Evolutionary conservation across 805 yeast genomes (phyloP).

Genomic region (Pichia pseudocactophila): DNA sequence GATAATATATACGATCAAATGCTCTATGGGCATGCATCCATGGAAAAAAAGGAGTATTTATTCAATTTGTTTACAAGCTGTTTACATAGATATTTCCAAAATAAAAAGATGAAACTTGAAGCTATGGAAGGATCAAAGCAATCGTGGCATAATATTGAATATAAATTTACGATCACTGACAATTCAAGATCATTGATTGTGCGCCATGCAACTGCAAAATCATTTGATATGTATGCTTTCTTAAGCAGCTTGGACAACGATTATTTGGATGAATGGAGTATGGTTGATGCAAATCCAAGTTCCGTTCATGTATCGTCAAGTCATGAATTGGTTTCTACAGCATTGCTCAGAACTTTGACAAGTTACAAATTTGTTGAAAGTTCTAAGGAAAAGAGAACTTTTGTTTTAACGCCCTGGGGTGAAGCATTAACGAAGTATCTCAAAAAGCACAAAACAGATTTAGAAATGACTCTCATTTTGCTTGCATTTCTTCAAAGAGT

Average conservation of each 20-base stretch:
- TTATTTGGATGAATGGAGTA: slow-evolving; percentile 17
- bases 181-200: slow-evolving; percentile 17
- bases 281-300: slow-evolving; percentile 8
- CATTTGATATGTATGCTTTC: slow-evolving; percentile 26
- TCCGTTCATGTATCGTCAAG: slow-evolving; percentile 29
- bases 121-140: slow-evolving; percentile 21
- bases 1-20: slow-evolving; percentile 51
- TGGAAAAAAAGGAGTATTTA: slow-evolving; percentile 49
- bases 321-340: slow-evolving; percentile 50
- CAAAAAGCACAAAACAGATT: slow-evolving; percentile 1
- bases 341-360: slow-evolving; percentile 43
- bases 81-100: slow-evolving; percentile 79
- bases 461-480: slow-evolving; percentile 29
- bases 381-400: slow-evolving; percentile 17
- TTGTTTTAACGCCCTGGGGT: slow-evolving; percentile 45
- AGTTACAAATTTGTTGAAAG: slow-evolving; percentile 41
- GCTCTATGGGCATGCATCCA: slow-evolving; percentile 35
- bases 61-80: slow-evolving; percentile 61
- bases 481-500: slow-evolving; percentile 35
- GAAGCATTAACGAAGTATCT: slow-evolving; percentile 27
- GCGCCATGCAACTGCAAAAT: slow-evolving; percentile 25
- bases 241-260: slow-evolving; percentile 25
- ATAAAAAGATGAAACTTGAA: slow-evolving; percentile 49
- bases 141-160: slow-evolving; percentile 33
- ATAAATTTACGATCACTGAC: slow-evolving; percentile 31